Base-by-base conservation (phyloP, 2,329 filamentous ascomycete genomes). In the Fusarium bactridioides region DNA sequence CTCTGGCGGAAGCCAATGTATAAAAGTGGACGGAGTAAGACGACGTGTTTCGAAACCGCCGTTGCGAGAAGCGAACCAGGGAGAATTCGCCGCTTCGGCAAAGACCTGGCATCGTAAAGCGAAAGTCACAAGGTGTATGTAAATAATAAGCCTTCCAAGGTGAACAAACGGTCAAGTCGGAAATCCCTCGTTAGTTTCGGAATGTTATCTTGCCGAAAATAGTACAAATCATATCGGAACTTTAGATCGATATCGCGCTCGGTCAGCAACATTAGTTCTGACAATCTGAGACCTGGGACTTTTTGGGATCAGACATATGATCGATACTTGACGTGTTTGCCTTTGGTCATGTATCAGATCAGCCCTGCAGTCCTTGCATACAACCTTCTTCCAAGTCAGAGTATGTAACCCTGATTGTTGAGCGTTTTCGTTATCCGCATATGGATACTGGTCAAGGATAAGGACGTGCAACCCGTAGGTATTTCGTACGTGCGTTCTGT, bases 11-110 rank as follows among this genome's bases (percentile, higher is more conserved):
- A 64, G 67, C 40, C 43, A 67, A 63, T 45, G 58, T 61, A 23
- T 38, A 19, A 72, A 67, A 70, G 74, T 73, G 74, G 74, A 76
- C 70, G 65, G 21, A 60, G 57, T 62, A 65, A 68, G 65, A 69
- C 64, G 57, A 67, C 61, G 68, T 64, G 74, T 76, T 76, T 76
- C 74, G 74, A 76, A 76, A 76, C 73, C 68, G 45, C 74, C 73
- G 73, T 74, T 61, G 66, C 61, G 59, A 58, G 57, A 67, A 67
- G 58, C 68, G 58, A 71, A 41, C 53, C 66, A 56, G 40, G 56
- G 70, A 73, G 67, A 56, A 48, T 63, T 53, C 51, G 53, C 55
- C 67, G 57, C 58, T 60, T 72, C 61, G 57, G 37, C 48, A 38
- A 53, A 25, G 18, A 23, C 33, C 33, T 53, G 50, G 33, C 29